These are phyloP conservation scores for Gaeumannomyces tritici DNA, from an alignment of 2,329 filamentous ascomycete species.

Conservation along the genomic window DNA sequence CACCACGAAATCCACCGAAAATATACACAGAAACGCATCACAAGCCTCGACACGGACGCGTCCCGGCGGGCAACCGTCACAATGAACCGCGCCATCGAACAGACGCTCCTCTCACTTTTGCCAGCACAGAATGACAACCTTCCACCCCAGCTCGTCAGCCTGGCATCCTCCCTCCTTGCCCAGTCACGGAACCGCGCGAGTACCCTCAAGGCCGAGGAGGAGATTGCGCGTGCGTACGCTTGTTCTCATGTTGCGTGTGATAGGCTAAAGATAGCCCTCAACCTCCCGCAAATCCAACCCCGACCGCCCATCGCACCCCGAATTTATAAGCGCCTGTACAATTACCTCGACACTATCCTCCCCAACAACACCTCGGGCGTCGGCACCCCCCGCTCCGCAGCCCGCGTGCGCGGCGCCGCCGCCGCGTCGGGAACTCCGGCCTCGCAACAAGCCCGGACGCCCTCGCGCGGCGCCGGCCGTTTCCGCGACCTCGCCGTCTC, in stretches of 20 bases:
- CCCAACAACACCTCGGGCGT: conserved; percentile 26
- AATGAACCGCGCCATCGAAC: conserved; percentile 70
- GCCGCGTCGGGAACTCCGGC: conserved; percentile 2
- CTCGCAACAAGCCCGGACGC: conserved; percentile 5
- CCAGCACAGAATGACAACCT: conserved; percentile 58
- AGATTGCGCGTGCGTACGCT: conserved; percentile 74
- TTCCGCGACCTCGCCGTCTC: conserved; percentile 15
- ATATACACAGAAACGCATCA: not conserved
- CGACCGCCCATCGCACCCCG: conserved; percentile 69
- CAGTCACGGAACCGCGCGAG: conserved; percentile 72
- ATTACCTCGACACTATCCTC: conserved; percentile 67
- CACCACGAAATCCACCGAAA: not conserved
- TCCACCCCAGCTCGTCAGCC: conserved; percentile 59
- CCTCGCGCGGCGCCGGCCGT: conserved; percentile 9
- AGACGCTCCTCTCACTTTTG: conserved; percentile 62
- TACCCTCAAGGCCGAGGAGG: conserved; percentile 74
- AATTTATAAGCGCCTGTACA: conserved; percentile 76
- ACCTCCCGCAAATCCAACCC: conserved; percentile 67
- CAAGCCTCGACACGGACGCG: not conserved
- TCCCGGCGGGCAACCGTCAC: not conserved
- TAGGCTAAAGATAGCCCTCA: conserved; percentile 64
- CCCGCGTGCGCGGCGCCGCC: not conserved
- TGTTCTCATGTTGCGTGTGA: conserved; percentile 88
- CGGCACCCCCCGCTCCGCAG: conserved; percentile 9
- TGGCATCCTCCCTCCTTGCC: conserved; percentile 64